Percentiles rank a stretch among this genome's conserved stretches.
Conservation (phyloP, 192 early-diverging fungal genomes). For the Backusella macrospora region DNA sequence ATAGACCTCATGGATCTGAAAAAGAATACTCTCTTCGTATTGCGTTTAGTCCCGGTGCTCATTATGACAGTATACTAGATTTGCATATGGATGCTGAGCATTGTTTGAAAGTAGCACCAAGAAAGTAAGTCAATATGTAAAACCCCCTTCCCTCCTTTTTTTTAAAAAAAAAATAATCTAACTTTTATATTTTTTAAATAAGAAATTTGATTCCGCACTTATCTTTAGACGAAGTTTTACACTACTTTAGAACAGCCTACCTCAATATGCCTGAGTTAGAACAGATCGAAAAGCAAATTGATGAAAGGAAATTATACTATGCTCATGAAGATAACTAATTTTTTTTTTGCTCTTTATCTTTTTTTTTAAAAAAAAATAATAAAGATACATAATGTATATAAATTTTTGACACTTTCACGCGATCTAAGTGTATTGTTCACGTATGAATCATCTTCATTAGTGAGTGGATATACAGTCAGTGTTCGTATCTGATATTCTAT, state of each 20-base stretch:
- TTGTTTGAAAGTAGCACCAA: constrained; percentile 79
- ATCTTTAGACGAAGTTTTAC: constrained; percentile 71
- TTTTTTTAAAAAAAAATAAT: not conserved
- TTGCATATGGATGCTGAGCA: constrained; percentile 84
- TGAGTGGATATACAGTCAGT: no score
- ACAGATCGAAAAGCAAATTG: constrained; percentile 37
- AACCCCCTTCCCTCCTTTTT: not conserved
- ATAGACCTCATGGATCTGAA: constrained; percentile 47
- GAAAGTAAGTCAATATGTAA: constrained; percentile 53
- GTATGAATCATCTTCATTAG: no score
- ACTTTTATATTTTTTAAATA: not conserved
- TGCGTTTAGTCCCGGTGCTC: constrained; percentile 88
- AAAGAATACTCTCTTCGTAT: constrained; percentile 90
- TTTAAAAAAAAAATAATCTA: not conserved
- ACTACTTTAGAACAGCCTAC: constrained; percentile 52
- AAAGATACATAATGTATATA: not conserved
- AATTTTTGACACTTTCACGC: not conserved
- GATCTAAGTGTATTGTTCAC: no score
- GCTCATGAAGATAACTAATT: constrained; percentile 40
- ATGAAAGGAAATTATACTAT: constrained; percentile 39
- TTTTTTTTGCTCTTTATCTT: not conserved
- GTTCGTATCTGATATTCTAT: no score
- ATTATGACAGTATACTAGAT: constrained; percentile 89
- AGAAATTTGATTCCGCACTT: constrained; percentile 89
- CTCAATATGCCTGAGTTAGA: constrained; percentile 48